Conservation (phyloP, 176 grass and related monocot genomes). For the Musa acuminata region DNA sequence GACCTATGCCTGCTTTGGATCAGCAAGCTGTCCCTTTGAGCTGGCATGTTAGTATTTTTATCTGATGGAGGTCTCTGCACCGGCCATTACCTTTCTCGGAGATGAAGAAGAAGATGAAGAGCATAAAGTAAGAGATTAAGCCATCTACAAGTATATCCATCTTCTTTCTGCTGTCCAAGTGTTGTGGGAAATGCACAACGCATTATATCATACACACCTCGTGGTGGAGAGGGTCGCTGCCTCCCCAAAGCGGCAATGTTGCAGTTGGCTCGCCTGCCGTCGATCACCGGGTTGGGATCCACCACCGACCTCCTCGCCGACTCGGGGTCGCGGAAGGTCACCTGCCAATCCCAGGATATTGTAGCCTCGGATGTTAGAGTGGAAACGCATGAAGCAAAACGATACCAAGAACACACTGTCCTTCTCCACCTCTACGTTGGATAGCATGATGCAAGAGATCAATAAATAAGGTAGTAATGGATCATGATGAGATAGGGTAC, state of each 20-base stretch:
- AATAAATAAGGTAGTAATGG: no score
- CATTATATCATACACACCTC: background rate
- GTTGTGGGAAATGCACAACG: no score
- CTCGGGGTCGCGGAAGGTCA: constrained; percentile 17
- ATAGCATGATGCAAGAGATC: no score
- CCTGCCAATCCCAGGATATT: background rate
- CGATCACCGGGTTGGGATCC: constrained; percentile 26
- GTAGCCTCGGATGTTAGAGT: background rate
- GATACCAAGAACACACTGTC: background rate
- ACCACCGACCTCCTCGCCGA: background rate
- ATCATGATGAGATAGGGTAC: no score
- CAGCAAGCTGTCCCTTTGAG: background rate
- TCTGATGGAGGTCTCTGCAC: no score
- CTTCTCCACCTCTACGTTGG: background rate
- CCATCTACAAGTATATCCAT: no score
- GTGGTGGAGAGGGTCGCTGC: constrained; percentile 1
- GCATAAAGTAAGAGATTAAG: no score
- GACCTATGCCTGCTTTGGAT: background rate
- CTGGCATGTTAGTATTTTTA: no score
- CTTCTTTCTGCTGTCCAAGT: no score
- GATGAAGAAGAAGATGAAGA: no score
- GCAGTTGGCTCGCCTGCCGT: constrained; percentile 25
- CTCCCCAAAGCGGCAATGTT: constrained; percentile 17
- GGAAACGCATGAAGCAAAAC: background rate
- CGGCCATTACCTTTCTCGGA: no score